Evolutionary conservation across 164 flowering plant species (phyloP).

Genomic region (Nymphaea colorata): DNA sequence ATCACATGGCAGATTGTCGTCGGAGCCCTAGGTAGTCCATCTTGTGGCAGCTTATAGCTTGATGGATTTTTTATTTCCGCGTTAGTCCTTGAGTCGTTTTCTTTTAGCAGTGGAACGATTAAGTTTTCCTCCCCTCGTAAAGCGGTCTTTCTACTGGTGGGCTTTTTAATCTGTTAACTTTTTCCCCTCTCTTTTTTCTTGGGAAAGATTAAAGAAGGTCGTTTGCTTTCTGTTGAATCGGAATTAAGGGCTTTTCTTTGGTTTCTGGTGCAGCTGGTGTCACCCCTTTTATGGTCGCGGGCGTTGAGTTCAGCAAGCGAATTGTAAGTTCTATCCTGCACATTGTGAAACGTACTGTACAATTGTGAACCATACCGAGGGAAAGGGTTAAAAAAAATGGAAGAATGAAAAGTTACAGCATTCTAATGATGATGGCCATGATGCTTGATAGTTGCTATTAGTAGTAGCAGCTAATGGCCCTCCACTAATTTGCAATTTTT

Average conservation of each 20-base stretch:
- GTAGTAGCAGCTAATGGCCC: too few relatives aligned
- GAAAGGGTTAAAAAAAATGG: too few relatives aligned
- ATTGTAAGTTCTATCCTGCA: conserved; percentile 43
- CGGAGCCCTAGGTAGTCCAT: conserved; percentile 44
- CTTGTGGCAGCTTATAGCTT: not conserved
- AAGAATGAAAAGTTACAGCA: too few relatives aligned
- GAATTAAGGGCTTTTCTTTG: not conserved
- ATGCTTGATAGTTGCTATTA: too few relatives aligned
- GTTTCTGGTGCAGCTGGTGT: conserved; percentile 56
- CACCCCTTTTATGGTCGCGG: conserved; percentile 79
- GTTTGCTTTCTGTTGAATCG: not conserved
- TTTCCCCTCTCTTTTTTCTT: not conserved
- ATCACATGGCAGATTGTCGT: conserved; percentile 66
- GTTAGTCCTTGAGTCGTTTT: not conserved
- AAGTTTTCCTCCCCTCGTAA: not conserved
- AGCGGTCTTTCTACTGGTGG: not conserved
- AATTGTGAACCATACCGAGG: too few relatives aligned
- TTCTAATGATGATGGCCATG: too few relatives aligned
- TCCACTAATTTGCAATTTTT: too few relatives aligned
- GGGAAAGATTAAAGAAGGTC: not conserved
- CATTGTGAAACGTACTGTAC: too few relatives aligned
- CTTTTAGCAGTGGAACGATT: not conserved
- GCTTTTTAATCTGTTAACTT: not conserved
- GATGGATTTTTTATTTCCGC: not conserved
- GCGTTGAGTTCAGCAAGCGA: conserved; percentile 82